Evolutionary conservation across 208 protist species (phyloP).

Genomic region (Leishmania tarentolae): DNA sequence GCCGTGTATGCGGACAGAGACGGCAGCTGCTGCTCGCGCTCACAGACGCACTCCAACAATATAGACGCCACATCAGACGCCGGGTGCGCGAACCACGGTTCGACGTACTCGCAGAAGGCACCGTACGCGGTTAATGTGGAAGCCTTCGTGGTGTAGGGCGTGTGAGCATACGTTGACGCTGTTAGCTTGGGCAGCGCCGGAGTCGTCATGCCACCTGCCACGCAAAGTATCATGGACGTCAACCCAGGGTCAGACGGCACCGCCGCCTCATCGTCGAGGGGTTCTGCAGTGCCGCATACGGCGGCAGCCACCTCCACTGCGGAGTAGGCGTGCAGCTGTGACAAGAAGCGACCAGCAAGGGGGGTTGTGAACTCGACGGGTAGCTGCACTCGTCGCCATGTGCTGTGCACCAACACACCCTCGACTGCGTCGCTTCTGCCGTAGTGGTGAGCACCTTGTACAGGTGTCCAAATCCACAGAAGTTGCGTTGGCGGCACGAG

Average conservation of each 20-base stretch:
- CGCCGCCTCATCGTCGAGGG: neutral
- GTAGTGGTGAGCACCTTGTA: neutral
- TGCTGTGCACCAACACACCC: conserved; percentile 16
- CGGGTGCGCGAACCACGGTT: conserved; percentile 25
- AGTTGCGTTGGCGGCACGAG: conserved; percentile 47
- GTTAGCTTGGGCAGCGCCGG: neutral
- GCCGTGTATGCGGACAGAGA: neutral
- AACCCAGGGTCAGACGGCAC: neutral
- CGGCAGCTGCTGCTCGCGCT: conserved; percentile 1
- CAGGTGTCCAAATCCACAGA: conserved; percentile 59
- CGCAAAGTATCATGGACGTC: conserved; percentile 25
- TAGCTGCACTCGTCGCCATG: conserved; percentile 49
- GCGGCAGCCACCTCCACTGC: conserved; percentile 22
- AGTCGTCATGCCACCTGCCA: conserved; percentile 18
- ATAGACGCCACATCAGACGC: neutral
- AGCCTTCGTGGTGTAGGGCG: neutral
- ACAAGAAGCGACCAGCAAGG: conserved; percentile 39
- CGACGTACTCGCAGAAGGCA: conserved; percentile 18
- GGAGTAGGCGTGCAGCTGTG: conserved; percentile 35
- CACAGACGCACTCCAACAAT: conserved; percentile 16
- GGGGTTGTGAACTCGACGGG: conserved; percentile 21
- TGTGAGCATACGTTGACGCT: neutral
- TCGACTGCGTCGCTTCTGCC: neutral
- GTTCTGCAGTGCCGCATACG: neutral
- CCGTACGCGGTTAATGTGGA: neutral